These are phyloP conservation scores for Eruca vesicaria DNA, from an alignment of 441 rosid genomes.

Conservation along the genomic window DNA sequence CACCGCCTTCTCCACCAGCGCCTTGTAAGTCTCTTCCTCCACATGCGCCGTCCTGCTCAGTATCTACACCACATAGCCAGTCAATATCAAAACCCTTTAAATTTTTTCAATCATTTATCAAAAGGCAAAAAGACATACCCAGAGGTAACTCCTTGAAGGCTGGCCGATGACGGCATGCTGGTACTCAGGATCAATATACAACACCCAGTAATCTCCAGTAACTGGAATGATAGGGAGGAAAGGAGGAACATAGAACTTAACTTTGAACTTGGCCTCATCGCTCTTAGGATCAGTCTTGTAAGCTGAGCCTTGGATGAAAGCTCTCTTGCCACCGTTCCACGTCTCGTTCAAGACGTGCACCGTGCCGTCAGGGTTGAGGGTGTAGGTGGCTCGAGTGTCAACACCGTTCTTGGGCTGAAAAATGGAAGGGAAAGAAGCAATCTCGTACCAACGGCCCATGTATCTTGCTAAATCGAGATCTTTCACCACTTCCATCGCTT, in stretches of 20 bases:
- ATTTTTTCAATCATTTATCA: not conserved
- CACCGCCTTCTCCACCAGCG: conserved; percentile 56
- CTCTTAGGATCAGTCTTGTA: conserved; percentile 72
- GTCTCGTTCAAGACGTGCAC: conserved; percentile 84
- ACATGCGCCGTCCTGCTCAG: conserved; percentile 59
- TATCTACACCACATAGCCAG: conserved; percentile 41
- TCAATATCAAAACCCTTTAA: not conserved
- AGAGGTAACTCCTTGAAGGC: conserved; percentile 70
- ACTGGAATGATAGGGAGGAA: conserved; percentile 82
- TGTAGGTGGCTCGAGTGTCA: conserved; percentile 82
- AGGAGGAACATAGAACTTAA: conserved; percentile 86
- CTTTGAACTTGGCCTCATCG: conserved; percentile 96
- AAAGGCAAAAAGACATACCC: conserved; percentile 44
- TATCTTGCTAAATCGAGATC: conserved; percentile 62
- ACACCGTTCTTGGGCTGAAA: conserved; percentile 76
- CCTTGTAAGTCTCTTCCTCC: conserved; percentile 66
- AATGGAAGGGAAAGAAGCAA: conserved; percentile 80
- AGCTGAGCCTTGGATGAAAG: conserved; percentile 63
- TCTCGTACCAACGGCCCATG: conserved; percentile 97
- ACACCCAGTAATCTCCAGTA: conserved; percentile 81
- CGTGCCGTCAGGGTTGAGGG: conserved; percentile 67
- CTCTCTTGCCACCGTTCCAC: conserved; percentile 73
- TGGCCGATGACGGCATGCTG: conserved; percentile 68
- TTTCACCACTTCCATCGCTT: conserved; percentile 75
- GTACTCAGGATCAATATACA: conserved; percentile 62